Base-by-base conservation (phyloP, 306 rosid species). In the Nissolia schottii region DNA sequence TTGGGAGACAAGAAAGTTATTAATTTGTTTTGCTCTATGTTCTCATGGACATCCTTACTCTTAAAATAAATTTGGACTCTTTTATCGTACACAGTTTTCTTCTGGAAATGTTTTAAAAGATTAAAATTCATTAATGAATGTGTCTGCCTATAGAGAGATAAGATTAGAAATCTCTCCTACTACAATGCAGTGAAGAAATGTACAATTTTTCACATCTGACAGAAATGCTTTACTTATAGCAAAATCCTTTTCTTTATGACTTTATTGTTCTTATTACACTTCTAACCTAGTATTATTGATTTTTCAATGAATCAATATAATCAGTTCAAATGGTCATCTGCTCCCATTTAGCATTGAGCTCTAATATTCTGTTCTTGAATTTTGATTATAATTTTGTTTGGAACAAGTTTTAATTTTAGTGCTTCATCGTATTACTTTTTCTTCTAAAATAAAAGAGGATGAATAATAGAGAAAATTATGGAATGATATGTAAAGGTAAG, bases 401-500 rank as follows among this genome's bases (percentile, higher is more conserved):
- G n/a, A n/a, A 25, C 4, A 20, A 63, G 57, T 31, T 58, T 59
- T 29, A 22, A 22, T 25, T n/a, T 67, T 66, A 37, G 49, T 46
- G 64, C 18, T 79, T 59, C n/a, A n/a, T 59, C n/a, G 11, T 32
- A 22, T 63, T 29, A 13, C 18, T 7, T 46, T 64, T 57, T 45
- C 25, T 32, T 49, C 6, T 29, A 53, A 53, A 27, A 4, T 8
- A 16, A 29, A 56, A 43, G 22, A 37, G 27, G 31, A 34, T 14
- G 9, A 54, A 34, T 57, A 54, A 35, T 46, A 24, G 29, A 58
- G 63, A 64, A 23, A 46, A n/a, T 29, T 43, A 27, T 75, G 38
- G 77, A 82, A 78, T 78, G 63, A 59, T 73, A 49, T 76, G 74
- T 24, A 18, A 84, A 73, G 90, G 79, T 81, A 71, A 75, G 32